phyloP scores from a whole-genome alignment of 306 rosid genomes.

The Citrullus colocynthis region DNA sequence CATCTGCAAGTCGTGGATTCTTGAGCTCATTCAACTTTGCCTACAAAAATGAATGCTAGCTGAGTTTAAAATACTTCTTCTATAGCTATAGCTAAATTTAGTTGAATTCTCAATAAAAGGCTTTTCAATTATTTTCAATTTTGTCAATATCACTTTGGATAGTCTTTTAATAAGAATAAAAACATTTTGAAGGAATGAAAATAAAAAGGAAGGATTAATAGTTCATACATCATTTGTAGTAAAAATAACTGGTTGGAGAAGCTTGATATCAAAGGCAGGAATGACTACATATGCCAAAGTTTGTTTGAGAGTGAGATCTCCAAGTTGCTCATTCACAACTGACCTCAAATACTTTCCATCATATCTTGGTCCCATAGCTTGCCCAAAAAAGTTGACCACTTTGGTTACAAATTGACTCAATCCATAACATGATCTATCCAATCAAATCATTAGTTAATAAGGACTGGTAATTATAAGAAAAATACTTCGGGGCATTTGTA shows the following conservation, averaged over 20 bases:
- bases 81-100: too few species aligned
- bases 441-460: too few species aligned
- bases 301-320: constrained; percentile 26
- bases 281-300: constrained; percentile 24
- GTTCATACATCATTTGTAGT: constrained; percentile 21
- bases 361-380: constrained; percentile 24
- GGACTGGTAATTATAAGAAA: too few species aligned
- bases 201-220: neutral
- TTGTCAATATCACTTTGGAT: too few species aligned
- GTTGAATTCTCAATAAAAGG: too few species aligned
- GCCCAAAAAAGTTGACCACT: neutral
- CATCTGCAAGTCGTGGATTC: constrained; percentile 23
- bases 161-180: too few species aligned
- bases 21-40: constrained; percentile 15
- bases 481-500: too few species aligned
- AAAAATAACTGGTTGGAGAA: constrained; percentile 30
- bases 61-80: too few species aligned
- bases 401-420: neutral
- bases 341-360: constrained; percentile 25
- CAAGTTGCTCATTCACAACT: constrained; percentile 10
- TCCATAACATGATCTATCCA: neutral
- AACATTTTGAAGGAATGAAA: neutral
- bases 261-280: constrained; percentile 32
- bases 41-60: neutral
- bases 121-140: neutral